Percentiles rank a stretch among this genome's conserved stretches.
Evolutionary conservation across 2,329 filamentous ascomycete genomes (phyloP).

Genomic region (Mollisia scopiformis): DNA sequence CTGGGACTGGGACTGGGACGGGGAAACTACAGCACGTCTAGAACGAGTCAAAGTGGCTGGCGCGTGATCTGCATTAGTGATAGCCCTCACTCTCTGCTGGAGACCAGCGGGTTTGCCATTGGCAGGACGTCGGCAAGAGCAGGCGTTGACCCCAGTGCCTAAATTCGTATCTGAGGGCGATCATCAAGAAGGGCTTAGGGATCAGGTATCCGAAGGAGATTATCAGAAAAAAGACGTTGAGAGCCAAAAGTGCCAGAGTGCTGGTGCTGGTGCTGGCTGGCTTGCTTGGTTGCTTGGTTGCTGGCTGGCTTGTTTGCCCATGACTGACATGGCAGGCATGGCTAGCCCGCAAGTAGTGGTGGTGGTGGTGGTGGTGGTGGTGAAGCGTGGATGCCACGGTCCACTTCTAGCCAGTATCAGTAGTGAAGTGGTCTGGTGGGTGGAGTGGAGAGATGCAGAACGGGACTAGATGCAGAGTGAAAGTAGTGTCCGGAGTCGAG

Average conservation of each 20-base stretch:
- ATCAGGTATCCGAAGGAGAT: conserved; percentile 17
- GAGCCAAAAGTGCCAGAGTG: conserved; percentile 12
- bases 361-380: too few species aligned
- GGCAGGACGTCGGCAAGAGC: conserved; percentile 6
- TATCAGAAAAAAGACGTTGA: conserved; percentile 35
- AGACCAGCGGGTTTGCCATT: conserved; percentile 11
- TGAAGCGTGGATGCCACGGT: too few species aligned
- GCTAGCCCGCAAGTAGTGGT: too few species aligned
- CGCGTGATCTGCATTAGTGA: conserved; percentile 36
- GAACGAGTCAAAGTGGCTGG: conserved; percentile 33
- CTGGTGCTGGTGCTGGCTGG: background rate
- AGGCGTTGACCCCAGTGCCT: conserved; percentile 27
- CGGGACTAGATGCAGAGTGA: too few species aligned
- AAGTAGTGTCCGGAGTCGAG: too few species aligned
- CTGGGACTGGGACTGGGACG: too few species aligned
- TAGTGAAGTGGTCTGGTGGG: too few species aligned
- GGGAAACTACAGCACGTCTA: too few species aligned
- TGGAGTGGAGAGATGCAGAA: background rate
- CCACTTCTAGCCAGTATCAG: background rate
- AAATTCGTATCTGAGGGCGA: conserved; percentile 33
- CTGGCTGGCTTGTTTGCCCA: too few species aligned
- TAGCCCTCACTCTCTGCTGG: conserved; percentile 17
- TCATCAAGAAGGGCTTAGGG: too few species aligned
- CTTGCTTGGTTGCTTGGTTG: too few species aligned
- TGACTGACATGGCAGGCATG: too few species aligned